Evolutionary conservation across 805 yeast genomes (phyloP), one percentile per base, ranked within the genome.

Genomic region (Candida xiaguanensis): DNA sequence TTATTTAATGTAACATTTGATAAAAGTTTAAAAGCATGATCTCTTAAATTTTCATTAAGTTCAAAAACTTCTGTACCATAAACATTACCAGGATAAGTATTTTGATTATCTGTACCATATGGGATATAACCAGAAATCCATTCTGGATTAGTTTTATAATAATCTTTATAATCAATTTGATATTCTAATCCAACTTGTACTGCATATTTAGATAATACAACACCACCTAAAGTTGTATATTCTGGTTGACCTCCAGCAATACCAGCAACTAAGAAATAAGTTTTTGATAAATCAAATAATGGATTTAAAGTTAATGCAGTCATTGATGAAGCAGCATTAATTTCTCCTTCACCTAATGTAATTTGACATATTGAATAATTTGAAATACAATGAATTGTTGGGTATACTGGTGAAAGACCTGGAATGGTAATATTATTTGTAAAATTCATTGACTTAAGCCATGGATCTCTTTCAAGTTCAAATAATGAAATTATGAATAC

Each of bases 331-430:
- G 85, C 85, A 27, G 85, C 85, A 50, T 80, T 80, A 47, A 78
- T 72, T 55, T 80, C 85, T 46, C 80, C 81, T 60, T 79, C 85
- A 39, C 86, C 86, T n/a, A 82, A 75, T 32, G 82, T 77, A 39
- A 79, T 52, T 52, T 77, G 79, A 65, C 85, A 80, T 20, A 80
- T 55, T 7, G 40, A 28, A 20, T 68, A 73, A 61, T 77, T 66
- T 25, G 62, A 50, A 41, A 71, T 72, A 59, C 85, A 80, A 62
- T 73, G 77, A 36, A 80, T 64, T 15, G 65, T 51, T 24, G 84
- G 82, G 64, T 70, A 79, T 24, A 71, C 46, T 20, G 83, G 82
- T 13, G 84, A 77, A 39, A 80, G 63, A 34, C 86, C 85, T n/a
- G 86, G 85, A 33, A 80, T 53, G 19, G 82, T 67, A 48, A 80